These are phyloP conservation scores for Boletus rubroflammeus DNA, from an alignment of 768 basidiomycete species.

Conservation along the genomic window DNA sequence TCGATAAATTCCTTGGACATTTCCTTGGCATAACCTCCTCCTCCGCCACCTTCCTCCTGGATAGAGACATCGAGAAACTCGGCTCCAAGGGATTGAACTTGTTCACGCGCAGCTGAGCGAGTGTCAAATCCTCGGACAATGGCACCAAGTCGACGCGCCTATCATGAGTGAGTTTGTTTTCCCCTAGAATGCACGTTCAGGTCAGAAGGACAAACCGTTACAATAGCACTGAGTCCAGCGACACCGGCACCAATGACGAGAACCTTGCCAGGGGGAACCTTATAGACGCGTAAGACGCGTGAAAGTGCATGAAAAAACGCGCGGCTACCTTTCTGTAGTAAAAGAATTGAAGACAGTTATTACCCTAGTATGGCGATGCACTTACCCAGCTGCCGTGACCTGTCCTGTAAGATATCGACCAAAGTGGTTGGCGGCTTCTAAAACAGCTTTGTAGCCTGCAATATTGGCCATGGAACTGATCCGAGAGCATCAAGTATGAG, in stretches of 20 bases:
- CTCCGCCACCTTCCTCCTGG: conserved; percentile 78
- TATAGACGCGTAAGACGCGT: conserved; percentile 18
- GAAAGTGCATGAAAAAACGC: neutral
- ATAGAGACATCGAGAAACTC: conserved; percentile 84
- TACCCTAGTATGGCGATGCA: conserved; percentile 14
- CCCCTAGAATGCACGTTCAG: neutral
- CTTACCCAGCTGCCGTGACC: conserved; percentile 85
- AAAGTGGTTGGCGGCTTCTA: conserved; percentile 88
- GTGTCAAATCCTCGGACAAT: conserved; percentile 90
- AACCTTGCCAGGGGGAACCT: conserved; percentile 87
- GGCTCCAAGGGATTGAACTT: conserved; percentile 85
- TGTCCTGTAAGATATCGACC: conserved; percentile 89
- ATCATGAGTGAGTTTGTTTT: conserved; percentile 1
- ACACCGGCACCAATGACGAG: conserved; percentile 87
- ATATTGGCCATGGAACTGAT: conserved; percentile 90
- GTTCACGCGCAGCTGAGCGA: conserved; percentile 79
- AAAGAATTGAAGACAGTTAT: conserved; percentile 2
- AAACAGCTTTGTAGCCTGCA: conserved; percentile 87
- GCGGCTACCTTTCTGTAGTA: conserved; percentile 40
- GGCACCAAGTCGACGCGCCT: conserved; percentile 82
- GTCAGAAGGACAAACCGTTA: conserved; percentile 49
- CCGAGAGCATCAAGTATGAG: neutral
- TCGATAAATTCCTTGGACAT: conserved; percentile 90
- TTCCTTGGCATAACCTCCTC: conserved; percentile 83
- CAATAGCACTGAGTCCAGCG: conserved; percentile 84